These are phyloP conservation scores for Gossypium turneri DNA, from an alignment of 345 rosid genomes.

Conservation along the genomic window DNA sequence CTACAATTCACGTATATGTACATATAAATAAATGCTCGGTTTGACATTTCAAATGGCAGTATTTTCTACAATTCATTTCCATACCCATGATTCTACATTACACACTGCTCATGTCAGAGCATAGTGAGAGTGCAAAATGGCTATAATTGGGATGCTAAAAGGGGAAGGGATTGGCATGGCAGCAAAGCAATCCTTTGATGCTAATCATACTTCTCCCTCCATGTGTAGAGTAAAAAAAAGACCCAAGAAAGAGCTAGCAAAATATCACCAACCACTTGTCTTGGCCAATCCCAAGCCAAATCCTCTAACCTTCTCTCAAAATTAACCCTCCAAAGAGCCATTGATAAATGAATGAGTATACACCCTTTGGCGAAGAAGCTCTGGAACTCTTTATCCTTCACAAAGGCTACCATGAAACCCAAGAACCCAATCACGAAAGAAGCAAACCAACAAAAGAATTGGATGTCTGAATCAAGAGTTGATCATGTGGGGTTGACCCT, in stretches of 20 bases:
- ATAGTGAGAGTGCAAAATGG: too few relatives aligned
- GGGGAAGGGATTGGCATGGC: neutral
- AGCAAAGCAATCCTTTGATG: neutral
- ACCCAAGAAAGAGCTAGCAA: constrained; percentile 42
- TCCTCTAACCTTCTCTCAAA: constrained; percentile 42
- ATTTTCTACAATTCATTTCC: neutral
- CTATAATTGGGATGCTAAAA: neutral
- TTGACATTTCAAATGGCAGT: neutral
- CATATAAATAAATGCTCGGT: neutral
- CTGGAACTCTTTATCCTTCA: constrained; percentile 31
- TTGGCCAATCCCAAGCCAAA: constrained; percentile 44
- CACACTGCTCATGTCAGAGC: neutral
- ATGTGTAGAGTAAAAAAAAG: constrained; percentile 29
- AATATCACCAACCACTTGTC: constrained; percentile 38
- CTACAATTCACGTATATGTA: neutral
- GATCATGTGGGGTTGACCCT: constrained; percentile 42
- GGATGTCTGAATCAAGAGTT: constrained; percentile 36
- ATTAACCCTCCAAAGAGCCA: constrained; percentile 41
- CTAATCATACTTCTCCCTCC: constrained; percentile 43
- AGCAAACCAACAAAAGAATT: constrained; percentile 42
- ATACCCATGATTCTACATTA: neutral
- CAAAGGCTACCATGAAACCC: constrained; percentile 42
- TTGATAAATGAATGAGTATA: constrained; percentile 29
- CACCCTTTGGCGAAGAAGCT: constrained; percentile 43
- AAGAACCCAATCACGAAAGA: constrained; percentile 32